Conservation (phyloP, 257 asterid species). For the Solanum neorickii region DNA sequence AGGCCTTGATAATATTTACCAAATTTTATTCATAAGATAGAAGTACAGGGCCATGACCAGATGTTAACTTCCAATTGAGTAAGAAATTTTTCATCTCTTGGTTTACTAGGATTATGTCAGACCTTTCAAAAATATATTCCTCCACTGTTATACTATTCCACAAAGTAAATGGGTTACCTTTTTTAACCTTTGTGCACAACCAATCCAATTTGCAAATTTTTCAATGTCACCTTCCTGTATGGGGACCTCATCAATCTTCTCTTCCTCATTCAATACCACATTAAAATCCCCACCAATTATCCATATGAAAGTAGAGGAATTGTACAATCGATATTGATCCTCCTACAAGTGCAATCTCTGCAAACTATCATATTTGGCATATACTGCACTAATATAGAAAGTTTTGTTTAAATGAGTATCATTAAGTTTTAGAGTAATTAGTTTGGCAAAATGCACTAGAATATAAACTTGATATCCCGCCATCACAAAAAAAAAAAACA, state of each 20-base stretch:
- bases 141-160: background rate
- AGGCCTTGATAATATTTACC: background rate
- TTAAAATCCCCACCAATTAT: no score
- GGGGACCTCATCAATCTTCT: no score
- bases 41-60: background rate
- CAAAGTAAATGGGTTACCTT: background rate
- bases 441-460: background rate
- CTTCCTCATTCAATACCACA: no score
- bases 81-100: background rate
- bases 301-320: background rate
- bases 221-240: background rate
- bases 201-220: background rate
- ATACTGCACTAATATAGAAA: no score
- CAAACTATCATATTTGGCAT: background rate
- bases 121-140: background rate
- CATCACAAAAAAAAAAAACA: background rate
- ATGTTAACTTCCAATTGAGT: background rate
- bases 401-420: no score
- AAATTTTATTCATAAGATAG: background rate
- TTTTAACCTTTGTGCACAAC: background rate
- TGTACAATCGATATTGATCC: background rate
- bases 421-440: no score
- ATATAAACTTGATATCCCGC: background rate
- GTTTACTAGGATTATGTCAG: background rate
- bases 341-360: background rate